Evolutionary conservation across 257 asterid genomes (phyloP), one percentile per base, ranked within the genome.

Genomic region (Rauvolfia tetraphylla): DNA sequence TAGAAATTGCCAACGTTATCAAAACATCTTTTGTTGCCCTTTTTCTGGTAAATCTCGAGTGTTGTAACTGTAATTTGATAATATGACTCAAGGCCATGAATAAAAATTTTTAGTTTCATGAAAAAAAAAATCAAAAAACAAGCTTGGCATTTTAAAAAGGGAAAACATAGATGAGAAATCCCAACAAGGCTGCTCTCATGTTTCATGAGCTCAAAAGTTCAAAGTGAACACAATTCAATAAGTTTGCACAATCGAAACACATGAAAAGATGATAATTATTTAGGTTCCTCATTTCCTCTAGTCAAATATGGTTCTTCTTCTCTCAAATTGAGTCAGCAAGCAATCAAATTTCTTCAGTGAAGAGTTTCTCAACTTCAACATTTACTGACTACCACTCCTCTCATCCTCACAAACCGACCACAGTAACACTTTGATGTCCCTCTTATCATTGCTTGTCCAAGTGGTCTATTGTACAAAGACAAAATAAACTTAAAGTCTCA

Each of bases 401-500:
- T 54, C 71, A 73, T 58, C 12, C 1, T 39, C 6, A 51, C 5
- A n/a, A 33, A 56, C 54, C 33, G 53, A 73, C 3, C 6, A 13
- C 8, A 22, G 0, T 29, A 73, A 65, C 20, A 41, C 10, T 36
- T 41, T 39, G 31, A 25, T 22, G 18, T 13, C 23, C 62, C 20
- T 36, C 23, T 65, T 22, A 5, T 48, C 25, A 6, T 48, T 10
- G n/a, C 36, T 73, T 11, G 22, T 73, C 63, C 69, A 54, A 39
- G 13, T 25, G 48, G 23, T 53, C 29, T 41, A 31, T 12, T 51
- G 17, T 23, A 15, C 56, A 34, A 36, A 56, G 51, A 17, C 34
- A 22, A 58, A 33, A 31, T 23, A 22, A 22, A 76, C 22, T 63
- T 12, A 3, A 72, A 79, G n/a, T n/a, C n/a, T 51, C 80, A 71